These are phyloP conservation scores for Tuber aestivum DNA, from an alignment of 495 filamentous ascomycete genomes.

Conservation along the genomic window DNA sequence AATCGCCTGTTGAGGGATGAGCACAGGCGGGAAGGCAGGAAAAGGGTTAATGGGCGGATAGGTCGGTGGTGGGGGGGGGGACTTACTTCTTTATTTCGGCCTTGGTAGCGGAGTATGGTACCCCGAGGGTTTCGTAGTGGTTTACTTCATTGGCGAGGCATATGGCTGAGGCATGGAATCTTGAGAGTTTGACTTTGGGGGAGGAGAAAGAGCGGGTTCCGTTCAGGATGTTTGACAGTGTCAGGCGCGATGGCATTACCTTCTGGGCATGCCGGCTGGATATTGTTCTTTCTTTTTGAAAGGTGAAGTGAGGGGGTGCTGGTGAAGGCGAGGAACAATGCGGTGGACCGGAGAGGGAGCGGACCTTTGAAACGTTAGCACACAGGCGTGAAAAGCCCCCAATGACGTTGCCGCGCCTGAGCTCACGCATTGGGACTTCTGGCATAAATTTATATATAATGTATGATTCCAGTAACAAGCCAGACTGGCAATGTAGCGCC, in stretches of 20 bases:
- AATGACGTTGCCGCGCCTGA: not conserved
- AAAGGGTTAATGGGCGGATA: not conserved
- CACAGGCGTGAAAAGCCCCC: not conserved
- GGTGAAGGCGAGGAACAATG: not conserved
- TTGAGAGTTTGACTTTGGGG: not conserved
- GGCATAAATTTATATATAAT: no score
- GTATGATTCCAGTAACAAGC: no score
- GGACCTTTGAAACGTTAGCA: not conserved
- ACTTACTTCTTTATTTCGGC: conserved; percentile 77
- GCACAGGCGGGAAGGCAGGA: conserved; percentile 16
- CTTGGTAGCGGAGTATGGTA: conserved; percentile 61
- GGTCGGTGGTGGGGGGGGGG: conserved; percentile 7
- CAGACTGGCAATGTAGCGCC: not conserved
- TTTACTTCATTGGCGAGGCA: conserved; percentile 45
- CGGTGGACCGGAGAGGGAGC: not conserved
- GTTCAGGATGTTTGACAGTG: not conserved
- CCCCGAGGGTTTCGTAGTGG: conserved; percentile 77
- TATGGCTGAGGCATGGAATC: conserved; percentile 47
- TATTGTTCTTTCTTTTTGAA: not conserved
- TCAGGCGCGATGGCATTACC: conserved; percentile 25
- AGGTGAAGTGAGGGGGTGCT: not conserved
- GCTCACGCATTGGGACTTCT: not conserved
- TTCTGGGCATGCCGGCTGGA: conserved; percentile 18
- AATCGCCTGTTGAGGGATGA: conserved; percentile 57
- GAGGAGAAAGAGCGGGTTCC: not conserved